These are phyloP conservation scores for Tolypocladium ophioglossoides DNA, from an alignment of 2,329 filamentous ascomycete species.

Conservation along the genomic window DNA sequence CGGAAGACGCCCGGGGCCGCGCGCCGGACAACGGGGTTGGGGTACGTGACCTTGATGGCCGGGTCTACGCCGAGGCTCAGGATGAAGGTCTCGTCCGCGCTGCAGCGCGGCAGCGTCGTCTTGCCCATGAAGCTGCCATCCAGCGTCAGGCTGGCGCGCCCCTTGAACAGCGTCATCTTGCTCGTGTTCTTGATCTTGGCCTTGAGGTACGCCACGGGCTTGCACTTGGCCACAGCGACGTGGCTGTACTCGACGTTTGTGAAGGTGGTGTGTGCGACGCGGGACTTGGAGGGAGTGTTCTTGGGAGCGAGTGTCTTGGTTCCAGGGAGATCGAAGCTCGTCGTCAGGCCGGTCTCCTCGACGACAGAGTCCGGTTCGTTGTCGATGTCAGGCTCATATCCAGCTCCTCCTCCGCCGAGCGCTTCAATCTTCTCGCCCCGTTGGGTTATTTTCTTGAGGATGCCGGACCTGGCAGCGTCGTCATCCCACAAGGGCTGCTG, in stretches of 20 bases:
- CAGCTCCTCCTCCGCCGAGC: neutral
- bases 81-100: conserved; percentile 37
- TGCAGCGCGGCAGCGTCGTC: conserved; percentile 39
- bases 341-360: conserved; percentile 44
- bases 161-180: conserved; percentile 40
- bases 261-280: conserved; percentile 40
- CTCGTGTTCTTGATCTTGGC: conserved; percentile 40
- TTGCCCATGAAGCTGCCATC: conserved; percentile 49
- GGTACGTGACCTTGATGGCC: conserved; percentile 39
- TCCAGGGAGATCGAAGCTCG: conserved; percentile 45
- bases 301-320: conserved; percentile 40
- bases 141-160: conserved; percentile 41
- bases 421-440: neutral
- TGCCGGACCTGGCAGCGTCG: neutral
- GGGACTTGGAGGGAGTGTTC: conserved; percentile 38
- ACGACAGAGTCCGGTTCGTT: conserved; percentile 29
- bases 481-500: neutral
- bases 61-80: conserved; percentile 47
- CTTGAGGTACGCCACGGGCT: conserved; percentile 43
- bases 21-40: conserved; percentile 39
- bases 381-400: neutral
- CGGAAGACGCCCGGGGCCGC: conserved; percentile 36
- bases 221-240: conserved; percentile 46
- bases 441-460: neutral
- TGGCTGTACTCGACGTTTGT: conserved; percentile 37